Evolutionary conservation across 176 grass and related monocot species (phyloP), one percentile per base, ranked within the genome.

Genomic region (Secale cereale): DNA sequence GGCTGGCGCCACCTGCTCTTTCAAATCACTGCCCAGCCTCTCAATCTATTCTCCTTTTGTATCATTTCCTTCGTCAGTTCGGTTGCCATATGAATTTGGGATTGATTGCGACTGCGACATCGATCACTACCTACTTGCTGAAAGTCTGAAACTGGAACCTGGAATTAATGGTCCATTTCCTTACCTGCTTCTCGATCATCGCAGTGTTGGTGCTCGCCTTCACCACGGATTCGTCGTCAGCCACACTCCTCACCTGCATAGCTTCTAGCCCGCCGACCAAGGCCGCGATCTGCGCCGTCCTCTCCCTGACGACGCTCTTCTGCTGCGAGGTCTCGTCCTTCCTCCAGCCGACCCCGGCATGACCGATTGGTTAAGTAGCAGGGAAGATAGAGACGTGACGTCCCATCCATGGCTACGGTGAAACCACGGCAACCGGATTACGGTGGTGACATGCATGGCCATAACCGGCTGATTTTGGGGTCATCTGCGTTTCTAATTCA

Each of bases 21-120:
- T 84, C 76, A 94, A 59, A 87, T 94, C 89, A 60, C 70, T 91
- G 1, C 85, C 86, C 39, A 94, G 45, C 83, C 81, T 85, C 80
- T 89, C 63, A 46, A 89, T 74, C 92, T 94, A 73, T 76, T 35
- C 0, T 2, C 0, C 3, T 72, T 68, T 17, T 15, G 26, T 6
- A 66, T 65, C 26, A 3, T 72, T 25, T 29, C n/a, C n/a, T n/a
- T n/a, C n/a, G 29, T 85, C 61, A 85, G 14, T 36, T 22, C 9
- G 23, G 36, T 32, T 17, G 4, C 4, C 26, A 79, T 19, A 17
- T 7, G 16, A 52, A 52, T 45, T 45, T 43, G 40, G 0, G 40
- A 37, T 37, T 37, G 36, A 9, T 9, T 33, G 19, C 13, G 39
- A 5, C 39, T 20, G 5, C 43, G 59, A 3, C 9, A 36, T 10